phyloP scores from a whole-genome alignment of 1,139 yeast species.

The Pneumocystis canis region DNA sequence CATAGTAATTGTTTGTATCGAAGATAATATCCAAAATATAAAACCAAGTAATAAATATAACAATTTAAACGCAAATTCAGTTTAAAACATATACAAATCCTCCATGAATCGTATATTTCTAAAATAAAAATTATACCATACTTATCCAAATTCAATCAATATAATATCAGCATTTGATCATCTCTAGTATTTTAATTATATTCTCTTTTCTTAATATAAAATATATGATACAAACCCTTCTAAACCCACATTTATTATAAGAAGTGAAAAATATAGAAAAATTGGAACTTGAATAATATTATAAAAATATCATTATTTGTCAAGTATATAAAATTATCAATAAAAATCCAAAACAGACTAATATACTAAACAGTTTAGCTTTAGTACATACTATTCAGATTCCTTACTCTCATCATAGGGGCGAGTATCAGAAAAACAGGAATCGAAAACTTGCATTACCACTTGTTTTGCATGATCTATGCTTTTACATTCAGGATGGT shows the following conservation, averaged over 20 bases:
- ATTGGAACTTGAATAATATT: not conserved
- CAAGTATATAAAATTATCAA: not conserved
- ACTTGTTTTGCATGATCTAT: constrained; percentile 61
- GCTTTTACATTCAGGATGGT: constrained; percentile 67
- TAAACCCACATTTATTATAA: not conserved
- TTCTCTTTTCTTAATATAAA: not conserved
- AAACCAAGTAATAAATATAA: not conserved
- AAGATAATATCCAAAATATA: not conserved
- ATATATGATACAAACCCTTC: not conserved
- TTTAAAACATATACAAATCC: not conserved
- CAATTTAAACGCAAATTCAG: not conserved
- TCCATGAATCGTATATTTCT: too few relatives aligned
- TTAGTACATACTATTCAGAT: constrained; percentile 25
- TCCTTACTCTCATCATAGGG: constrained; percentile 63
- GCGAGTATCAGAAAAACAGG: constrained; percentile 87
- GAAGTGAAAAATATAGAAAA: not conserved
- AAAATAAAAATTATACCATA: too few relatives aligned
- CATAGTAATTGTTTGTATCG: not conserved
- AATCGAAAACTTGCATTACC: constrained; percentile 79
- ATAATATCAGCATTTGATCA: too few relatives aligned
- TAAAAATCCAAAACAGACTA: not conserved
- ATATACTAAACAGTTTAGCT: not conserved
- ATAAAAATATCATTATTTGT: not conserved
- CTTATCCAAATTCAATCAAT: too few relatives aligned
- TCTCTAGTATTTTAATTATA: too few relatives aligned